A percentile compares a stretch with the other conserved stretches of the same genome.
These are phyloP conservation scores for Lipomyces yamanashiensis DNA, from an alignment of 805 yeast genomes.

Conservation along the genomic window DNA sequence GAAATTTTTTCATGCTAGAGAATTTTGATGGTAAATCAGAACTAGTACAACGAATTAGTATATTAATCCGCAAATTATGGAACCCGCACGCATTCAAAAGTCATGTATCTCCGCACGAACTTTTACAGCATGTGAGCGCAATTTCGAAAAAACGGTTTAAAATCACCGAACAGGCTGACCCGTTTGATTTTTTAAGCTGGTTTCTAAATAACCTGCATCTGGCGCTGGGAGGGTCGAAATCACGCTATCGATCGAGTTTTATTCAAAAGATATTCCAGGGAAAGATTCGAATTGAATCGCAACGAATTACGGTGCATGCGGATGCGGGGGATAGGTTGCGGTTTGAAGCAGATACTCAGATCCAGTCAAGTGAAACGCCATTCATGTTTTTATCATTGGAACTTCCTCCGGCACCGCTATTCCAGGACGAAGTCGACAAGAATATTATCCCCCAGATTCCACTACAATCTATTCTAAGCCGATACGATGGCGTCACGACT, in stretches of 20 bases:
- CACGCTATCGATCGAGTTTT: constrained; percentile 41
- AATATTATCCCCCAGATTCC: constrained; percentile 56
- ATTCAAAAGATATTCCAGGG: constrained; percentile 59
- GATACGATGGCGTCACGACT: constrained; percentile 43
- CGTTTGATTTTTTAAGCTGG: constrained; percentile 66
- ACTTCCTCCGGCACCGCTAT: constrained; percentile 62
- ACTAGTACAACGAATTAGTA: constrained; percentile 52
- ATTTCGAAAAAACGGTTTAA: constrained; percentile 53
- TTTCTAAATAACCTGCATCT: constrained; percentile 54
- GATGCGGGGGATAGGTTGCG: constrained; percentile 38
- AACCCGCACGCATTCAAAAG: constrained; percentile 59
- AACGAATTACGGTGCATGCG: constrained; percentile 40
- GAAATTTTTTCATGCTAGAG: constrained; percentile 53
- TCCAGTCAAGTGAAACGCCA: constrained; percentile 35
- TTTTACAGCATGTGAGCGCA: constrained; percentile 56
- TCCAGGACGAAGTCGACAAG: constrained; percentile 54
- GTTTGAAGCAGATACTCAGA: constrained; percentile 39
- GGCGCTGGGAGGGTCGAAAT: constrained; percentile 42
- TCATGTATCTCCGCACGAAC: constrained; percentile 71
- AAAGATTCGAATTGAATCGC: constrained; percentile 47
- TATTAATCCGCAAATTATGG: constrained; percentile 66
- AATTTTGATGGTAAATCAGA: constrained; percentile 39
- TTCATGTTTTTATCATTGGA: constrained; percentile 65
- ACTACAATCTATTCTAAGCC: constrained; percentile 48
- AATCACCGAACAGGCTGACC: constrained; percentile 52